These are phyloP conservation scores for Hypericum androsaemum DNA, from an alignment of 345 rosid species.

Conservation along the genomic window DNA sequence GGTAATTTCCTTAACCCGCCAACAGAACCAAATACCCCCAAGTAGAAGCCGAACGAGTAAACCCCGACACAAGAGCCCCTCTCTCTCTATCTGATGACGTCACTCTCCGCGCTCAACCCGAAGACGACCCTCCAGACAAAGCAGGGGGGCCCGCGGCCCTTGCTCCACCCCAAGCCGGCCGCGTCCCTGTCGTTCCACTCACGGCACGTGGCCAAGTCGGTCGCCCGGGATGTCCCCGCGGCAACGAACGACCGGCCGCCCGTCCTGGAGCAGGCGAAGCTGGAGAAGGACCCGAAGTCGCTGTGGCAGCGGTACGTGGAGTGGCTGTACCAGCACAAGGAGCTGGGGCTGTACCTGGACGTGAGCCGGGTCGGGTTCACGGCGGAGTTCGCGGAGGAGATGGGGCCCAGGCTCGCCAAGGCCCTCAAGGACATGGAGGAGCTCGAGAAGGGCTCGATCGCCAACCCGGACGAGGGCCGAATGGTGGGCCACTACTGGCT, in stretches of 20 bases:
- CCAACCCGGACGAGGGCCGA: constrained; percentile 95
- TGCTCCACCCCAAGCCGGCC: constrained; percentile 26
- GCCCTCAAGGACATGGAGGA: constrained; percentile 79
- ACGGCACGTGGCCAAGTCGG: constrained; percentile 19
- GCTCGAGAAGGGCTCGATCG: constrained; percentile 82
- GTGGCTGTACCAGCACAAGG: constrained; percentile 91
- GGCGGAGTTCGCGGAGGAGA: constrained; percentile 59
- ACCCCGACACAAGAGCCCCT: background rate
- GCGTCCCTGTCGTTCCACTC: constrained; percentile 14
- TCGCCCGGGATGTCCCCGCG: constrained; percentile 48
- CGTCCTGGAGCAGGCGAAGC: constrained; percentile 17
- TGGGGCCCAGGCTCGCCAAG: constrained; percentile 61
- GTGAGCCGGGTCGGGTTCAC: constrained; percentile 90
- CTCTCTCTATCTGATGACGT: constrained; percentile 41
- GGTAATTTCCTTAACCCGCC: no score
- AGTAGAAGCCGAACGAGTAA: background rate
- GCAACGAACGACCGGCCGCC: constrained; percentile 23
- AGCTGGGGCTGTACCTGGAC: constrained; percentile 70
- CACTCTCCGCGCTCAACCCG: constrained; percentile 36
- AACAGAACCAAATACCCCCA: background rate
- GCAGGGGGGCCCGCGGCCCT: constrained; percentile 15
- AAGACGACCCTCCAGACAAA: no score
- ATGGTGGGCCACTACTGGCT: constrained; percentile 99
- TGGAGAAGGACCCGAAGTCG: constrained; percentile 49
- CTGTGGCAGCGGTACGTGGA: constrained; percentile 85